Percentiles rank a stretch among this genome's conserved stretches.
phyloP scores from a whole-genome alignment of 192 early-diverging fungal species.

The Coemansia umbellata region DNA sequence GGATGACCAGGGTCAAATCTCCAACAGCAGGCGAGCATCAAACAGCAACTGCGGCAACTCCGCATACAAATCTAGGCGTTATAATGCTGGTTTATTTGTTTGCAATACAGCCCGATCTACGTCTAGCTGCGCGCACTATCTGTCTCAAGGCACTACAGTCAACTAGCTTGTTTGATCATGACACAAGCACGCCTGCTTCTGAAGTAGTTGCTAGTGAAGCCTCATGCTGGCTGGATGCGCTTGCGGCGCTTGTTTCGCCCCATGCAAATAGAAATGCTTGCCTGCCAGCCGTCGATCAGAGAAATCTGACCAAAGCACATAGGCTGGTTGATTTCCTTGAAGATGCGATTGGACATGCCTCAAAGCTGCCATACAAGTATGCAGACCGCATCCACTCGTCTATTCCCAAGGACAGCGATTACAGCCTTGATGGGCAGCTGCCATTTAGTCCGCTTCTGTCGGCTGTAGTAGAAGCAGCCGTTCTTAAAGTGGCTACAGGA shows the following conservation, averaged over 20 bases:
- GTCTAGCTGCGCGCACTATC: slow-evolving; percentile 19
- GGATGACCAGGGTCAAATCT: slow-evolving; percentile 14
- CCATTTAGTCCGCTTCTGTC: slow-evolving; percentile 43
- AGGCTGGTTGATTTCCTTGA: slow-evolving; percentile 31
- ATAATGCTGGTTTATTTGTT: slow-evolving; percentile 21
- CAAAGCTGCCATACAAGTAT: slow-evolving; percentile 39
- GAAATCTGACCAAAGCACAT: slow-evolving; percentile 7
- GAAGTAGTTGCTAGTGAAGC: slow-evolving; percentile 13
- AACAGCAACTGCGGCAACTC: not conserved
- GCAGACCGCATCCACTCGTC: slow-evolving; percentile 32
- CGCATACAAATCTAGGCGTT: slow-evolving; percentile 31
- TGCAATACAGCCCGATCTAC: slow-evolving; percentile 29
- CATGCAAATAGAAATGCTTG: slow-evolving; percentile 16
- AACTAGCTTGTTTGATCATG: slow-evolving; percentile 41
- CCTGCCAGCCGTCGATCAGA: slow-evolving; percentile 2
- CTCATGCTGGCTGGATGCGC: slow-evolving; percentile 40
- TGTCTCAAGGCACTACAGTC: slow-evolving; percentile 17
- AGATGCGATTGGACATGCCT: slow-evolving; percentile 19
- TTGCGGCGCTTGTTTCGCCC: slow-evolving; percentile 32
- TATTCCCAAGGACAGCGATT: not conserved
- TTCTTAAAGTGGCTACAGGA: slow-evolving; percentile 27
- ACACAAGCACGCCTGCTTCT: not conserved
- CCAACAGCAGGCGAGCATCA: not conserved
- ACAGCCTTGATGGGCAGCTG: not conserved
- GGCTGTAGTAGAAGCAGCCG: slow-evolving; percentile 25